A percentile compares a stretch with the other conserved stretches of the same genome.
phyloP scores from a whole-genome alignment of 2,329 filamentous ascomycete genomes.

The Colletotrichum scovillei region DNA sequence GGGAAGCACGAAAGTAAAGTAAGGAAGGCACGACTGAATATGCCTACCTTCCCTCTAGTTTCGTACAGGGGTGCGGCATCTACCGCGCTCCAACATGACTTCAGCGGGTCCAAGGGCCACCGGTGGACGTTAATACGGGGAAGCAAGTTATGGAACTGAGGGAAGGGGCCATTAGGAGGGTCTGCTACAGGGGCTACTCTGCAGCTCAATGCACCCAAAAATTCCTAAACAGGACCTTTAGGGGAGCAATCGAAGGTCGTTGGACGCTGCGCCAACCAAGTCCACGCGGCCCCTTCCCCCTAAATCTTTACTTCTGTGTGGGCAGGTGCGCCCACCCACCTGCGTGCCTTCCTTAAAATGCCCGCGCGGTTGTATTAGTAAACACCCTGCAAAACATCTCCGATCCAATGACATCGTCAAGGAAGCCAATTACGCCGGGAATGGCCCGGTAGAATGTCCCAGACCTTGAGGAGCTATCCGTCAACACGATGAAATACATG shows the following conservation, averaged over 20 bases:
- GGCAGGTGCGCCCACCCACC: background rate
- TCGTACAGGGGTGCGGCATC: background rate
- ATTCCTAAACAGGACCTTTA: background rate
- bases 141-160: too few species aligned
- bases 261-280: background rate
- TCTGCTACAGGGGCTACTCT: background rate
- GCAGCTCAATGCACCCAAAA: background rate
- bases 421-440: slow-evolving; percentile 10
- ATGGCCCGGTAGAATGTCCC: background rate
- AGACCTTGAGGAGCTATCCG: too few species aligned
- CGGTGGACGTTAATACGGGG: slow-evolving; percentile 1
- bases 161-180: too few species aligned
- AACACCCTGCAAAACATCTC: background rate
- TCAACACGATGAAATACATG: too few species aligned
- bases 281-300: slow-evolving; percentile 16
- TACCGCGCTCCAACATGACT: background rate
- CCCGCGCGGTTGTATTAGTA: background rate
- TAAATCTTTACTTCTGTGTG: background rate
- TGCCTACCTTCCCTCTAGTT: too few species aligned
- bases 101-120: background rate
- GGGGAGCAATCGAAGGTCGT: background rate
- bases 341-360: background rate
- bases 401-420: background rate
- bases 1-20: background rate
- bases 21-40: background rate